Conservation (phyloP, 495 filamentous ascomycete species). For the Penicillium pancosmium region DNA sequence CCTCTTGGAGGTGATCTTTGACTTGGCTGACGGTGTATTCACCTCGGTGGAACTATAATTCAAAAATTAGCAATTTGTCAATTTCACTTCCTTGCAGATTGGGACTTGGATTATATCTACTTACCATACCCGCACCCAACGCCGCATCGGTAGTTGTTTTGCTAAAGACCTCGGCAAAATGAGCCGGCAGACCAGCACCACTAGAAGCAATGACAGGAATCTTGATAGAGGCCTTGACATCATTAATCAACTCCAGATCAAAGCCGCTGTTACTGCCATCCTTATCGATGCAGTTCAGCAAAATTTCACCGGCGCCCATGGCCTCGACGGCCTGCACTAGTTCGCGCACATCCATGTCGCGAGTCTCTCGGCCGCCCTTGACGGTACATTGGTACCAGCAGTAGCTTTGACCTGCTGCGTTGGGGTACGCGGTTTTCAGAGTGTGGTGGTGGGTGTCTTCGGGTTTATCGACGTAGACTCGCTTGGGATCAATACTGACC, state of each 20-base stretch:
- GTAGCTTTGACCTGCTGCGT: constrained; percentile 74
- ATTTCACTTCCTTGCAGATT: background rate
- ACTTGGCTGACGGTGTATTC: constrained; percentile 95
- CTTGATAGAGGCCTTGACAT: constrained; percentile 79
- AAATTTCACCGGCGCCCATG: constrained; percentile 92
- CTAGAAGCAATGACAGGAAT: constrained; percentile 97
- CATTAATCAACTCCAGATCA: constrained; percentile 86
- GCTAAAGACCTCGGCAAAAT: constrained; percentile 90
- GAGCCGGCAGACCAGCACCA: constrained; percentile 84
- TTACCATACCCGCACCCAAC: constrained; percentile 89
- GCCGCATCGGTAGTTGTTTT: constrained; percentile 89
- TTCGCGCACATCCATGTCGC: constrained; percentile 88
- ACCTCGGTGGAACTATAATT: constrained; percentile 77
- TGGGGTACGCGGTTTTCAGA: constrained; percentile 67
- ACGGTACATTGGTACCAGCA: constrained; percentile 99
- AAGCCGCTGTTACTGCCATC: constrained; percentile 96
- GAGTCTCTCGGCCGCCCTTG: constrained; percentile 88
- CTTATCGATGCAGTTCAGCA: constrained; percentile 96
- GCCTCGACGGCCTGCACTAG: constrained; percentile 88
- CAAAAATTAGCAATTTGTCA: constrained; percentile 16
- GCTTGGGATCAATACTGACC: constrained; percentile 90
- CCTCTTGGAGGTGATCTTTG: constrained; percentile 75
- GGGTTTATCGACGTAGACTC: constrained; percentile 77
- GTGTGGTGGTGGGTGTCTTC: constrained; percentile 78
- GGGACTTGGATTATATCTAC: constrained; percentile 20